Base-by-base conservation (phyloP, 2,329 filamentous ascomycete species). In the Immersiporthe knoxdaviesiana region DNA sequence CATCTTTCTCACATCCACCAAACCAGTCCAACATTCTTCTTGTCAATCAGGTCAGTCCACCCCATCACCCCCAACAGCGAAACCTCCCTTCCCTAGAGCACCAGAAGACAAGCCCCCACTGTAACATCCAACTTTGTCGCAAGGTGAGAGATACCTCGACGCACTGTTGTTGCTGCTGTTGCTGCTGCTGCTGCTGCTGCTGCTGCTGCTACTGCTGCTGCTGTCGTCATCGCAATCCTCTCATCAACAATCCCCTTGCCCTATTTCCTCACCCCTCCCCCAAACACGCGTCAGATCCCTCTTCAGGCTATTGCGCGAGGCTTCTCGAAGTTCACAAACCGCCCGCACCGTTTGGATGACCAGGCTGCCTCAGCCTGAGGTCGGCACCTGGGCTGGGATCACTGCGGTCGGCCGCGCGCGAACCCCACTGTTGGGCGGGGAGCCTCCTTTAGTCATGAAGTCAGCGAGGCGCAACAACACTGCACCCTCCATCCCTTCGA, bases 371-470 rank as follows among this genome's bases (percentile, higher is more conserved):
- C 62, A 47, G 56, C 64, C 66, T 37, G 50, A 65, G 59, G 50
- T 60, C 66, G 63, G 59, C 71, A 64, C 64, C 70, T 66, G 67
- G 65, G 68, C 70, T 66, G 67, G 65, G 68, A 67, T 69, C 62
- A 68, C 70, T 65, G 71, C 66, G 70, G 72, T 71, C 69, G 67
- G 70, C 72, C 73, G 73, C 75, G 73, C 73, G 72, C 73, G 68
- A 63, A 72, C 75, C 76, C 76, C 76, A 74, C 74, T 71, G 73
- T 58, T 67, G 72, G 75, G 76, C 75, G 75, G 75, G 73, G 75
- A 75, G 76, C 73, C 74, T 73, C 70, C 71, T 72, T 71, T 73
- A 71, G 74, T 73, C 72, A 73, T 73, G 74, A 76, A 76, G 75
- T 75, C 74, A 74, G 73, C 74, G 71, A 72, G 72, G 74, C 74